phyloP scores from a whole-genome alignment of 305 asterid species.

The Stenogyne calaminthoides region DNA sequence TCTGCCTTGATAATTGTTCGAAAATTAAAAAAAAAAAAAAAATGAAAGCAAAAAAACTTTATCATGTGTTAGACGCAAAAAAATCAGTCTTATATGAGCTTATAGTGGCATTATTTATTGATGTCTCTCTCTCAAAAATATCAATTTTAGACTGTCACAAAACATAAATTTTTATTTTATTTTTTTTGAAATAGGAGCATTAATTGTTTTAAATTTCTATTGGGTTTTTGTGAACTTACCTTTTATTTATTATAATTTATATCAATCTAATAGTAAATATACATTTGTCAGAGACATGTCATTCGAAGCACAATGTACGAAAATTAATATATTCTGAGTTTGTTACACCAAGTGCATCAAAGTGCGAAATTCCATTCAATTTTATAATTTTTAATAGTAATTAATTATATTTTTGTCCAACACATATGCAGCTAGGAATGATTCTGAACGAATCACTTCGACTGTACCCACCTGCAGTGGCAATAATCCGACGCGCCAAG shows the following conservation, averaged over 20 bases:
- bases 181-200: conserved; percentile 15
- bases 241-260: not conserved
- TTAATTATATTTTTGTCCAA: not conserved
- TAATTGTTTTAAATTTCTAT: conserved; percentile 17
- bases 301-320: not conserved
- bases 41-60: conserved; percentile 28
- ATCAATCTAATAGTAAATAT: no score
- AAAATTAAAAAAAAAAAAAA: not conserved
- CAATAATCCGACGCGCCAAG: conserved; percentile 75
- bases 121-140: conserved; percentile 25
- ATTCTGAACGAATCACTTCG: conserved; percentile 76
- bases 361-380: conserved; percentile 1
- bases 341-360: not conserved
- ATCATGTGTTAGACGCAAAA: conserved; percentile 54
- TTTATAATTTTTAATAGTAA: not conserved
- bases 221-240: not conserved
- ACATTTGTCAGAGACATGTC: not conserved
- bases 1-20: conserved; percentile 37
- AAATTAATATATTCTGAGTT: not conserved
- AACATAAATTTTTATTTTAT: not conserved
- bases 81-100: conserved; percentile 39
- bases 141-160: conserved; percentile 26
- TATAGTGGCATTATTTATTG: conserved; percentile 30
- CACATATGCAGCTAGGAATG: conserved; percentile 70
- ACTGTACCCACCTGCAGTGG: conserved; percentile 91